A percentile compares a stretch with the other conserved stretches of the same genome.
Evolutionary conservation across 768 basidiomycete genomes (phyloP).

Genomic region (Asterophora lycoperdoides): DNA sequence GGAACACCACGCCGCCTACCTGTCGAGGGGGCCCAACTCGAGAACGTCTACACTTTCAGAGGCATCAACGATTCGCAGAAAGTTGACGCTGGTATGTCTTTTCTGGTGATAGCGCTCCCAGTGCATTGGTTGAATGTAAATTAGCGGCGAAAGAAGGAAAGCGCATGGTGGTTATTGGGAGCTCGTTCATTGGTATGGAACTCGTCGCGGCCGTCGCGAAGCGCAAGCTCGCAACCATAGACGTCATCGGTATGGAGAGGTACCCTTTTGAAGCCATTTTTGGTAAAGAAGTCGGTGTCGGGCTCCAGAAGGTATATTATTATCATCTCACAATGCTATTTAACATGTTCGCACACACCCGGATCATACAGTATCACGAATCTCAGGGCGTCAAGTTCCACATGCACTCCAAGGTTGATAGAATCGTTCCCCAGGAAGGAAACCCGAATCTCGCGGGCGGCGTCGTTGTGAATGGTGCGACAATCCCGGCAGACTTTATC

Average conservation of each 20-base stretch:
- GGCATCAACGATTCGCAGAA: constrained; percentile 66
- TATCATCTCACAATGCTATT: background rate
- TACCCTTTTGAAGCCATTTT: constrained; percentile 79
- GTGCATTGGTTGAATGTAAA: background rate
- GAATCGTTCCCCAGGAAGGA: constrained; percentile 54
- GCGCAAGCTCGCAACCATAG: constrained; percentile 74
- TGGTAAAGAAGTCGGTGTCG: constrained; percentile 75
- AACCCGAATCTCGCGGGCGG: constrained; percentile 54
- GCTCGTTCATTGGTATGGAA: constrained; percentile 92
- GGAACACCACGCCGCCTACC: constrained; percentile 71
- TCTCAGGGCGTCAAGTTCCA: constrained; percentile 82
- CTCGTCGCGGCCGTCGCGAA: constrained; percentile 71
- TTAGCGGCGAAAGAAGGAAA: constrained; percentile 70
- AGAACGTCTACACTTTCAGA: constrained; percentile 76
- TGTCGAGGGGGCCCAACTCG: constrained; percentile 66
- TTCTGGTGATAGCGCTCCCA: background rate
- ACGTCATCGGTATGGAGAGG: constrained; percentile 80
- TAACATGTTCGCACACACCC: background rate
- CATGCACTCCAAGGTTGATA: constrained; percentile 64
- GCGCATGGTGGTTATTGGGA: constrained; percentile 76
- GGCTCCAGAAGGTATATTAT: constrained; percentile 60
- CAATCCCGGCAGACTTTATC: constrained; percentile 70
- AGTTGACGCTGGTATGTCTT: constrained; percentile 56
- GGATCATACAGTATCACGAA: constrained; percentile 60
- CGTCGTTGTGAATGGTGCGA: constrained; percentile 61